Evolutionary conservation across 306 rosid genomes (phyloP).

Genomic region (Corylus heterophylla): DNA sequence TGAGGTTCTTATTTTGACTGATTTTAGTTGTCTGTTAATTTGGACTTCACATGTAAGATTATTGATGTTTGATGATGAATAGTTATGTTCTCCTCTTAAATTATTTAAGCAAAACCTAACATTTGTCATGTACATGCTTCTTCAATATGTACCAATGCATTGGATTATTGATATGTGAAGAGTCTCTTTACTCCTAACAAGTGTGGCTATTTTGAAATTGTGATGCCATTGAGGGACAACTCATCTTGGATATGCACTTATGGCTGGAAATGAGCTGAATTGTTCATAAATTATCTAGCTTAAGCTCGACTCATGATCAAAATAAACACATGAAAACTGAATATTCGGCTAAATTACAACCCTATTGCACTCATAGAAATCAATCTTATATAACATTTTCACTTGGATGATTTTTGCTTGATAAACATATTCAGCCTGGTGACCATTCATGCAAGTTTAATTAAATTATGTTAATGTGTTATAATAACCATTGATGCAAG

Average conservation of each 20-base stretch:
- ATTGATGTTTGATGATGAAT: background rate
- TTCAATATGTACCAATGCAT: background rate
- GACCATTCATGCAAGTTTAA: no score
- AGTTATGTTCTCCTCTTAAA: background rate
- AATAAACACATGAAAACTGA: no score
- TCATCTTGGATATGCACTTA: background rate
- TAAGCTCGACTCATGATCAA: no score
- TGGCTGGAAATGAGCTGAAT: background rate
- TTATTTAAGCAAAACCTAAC: background rate
- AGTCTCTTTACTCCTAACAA: background rate
- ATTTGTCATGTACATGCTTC: background rate
- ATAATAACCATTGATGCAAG: background rate
- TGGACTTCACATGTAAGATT: background rate
- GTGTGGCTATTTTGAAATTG: background rate
- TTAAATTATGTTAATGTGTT: no score
- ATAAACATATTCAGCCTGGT: background rate
- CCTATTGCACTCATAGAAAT: background rate
- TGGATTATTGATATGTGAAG: background rate
- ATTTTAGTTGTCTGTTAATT: background rate
- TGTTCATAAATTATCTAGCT: no score
- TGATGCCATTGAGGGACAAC: background rate
- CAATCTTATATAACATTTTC: background rate
- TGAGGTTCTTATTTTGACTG: constrained; percentile 3
- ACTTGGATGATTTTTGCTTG: background rate
- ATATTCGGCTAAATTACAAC: no score